Evolutionary conservation across 78 protist species (phyloP).

Genomic region (Emiliania huxleyi): DNA sequence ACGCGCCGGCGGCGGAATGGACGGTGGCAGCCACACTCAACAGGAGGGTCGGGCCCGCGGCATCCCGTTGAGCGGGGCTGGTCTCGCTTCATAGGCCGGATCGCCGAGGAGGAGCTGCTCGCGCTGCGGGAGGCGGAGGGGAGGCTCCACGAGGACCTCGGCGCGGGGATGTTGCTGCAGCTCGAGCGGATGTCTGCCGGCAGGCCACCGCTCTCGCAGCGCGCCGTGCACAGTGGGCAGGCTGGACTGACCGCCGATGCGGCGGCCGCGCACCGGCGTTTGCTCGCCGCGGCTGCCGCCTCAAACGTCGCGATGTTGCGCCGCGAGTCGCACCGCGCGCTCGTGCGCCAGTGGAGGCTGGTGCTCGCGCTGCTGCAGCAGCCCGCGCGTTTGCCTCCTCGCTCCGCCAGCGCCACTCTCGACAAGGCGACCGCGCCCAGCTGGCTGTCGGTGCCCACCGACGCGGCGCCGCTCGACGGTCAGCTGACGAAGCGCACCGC

Average conservation of each 20-base stretch:
- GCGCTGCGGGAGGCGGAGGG: not conserved
- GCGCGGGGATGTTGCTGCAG: not conserved
- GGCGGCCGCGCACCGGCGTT: not conserved
- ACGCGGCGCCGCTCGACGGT: not conserved
- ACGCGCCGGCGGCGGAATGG: no score
- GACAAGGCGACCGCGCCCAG: not conserved
- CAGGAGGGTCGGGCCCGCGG: no score
- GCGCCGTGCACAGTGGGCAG: not conserved
- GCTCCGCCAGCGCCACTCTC: not conserved
- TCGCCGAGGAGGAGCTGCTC: not conserved
- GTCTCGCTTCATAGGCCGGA: no score
- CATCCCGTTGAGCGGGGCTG: no score
- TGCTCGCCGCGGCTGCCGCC: not conserved
- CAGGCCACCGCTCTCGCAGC: not conserved
- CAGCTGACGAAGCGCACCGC: not conserved
- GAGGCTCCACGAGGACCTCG: not conserved
- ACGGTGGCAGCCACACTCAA: no score
- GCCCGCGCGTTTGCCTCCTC: not conserved
- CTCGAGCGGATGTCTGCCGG: not conserved
- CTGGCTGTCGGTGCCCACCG: not conserved
- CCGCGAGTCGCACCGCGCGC: not conserved
- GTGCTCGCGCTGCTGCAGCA: not conserved
- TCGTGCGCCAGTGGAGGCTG: not conserved
- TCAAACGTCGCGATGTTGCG: not conserved
- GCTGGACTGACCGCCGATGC: not conserved